Evolutionary conservation across 345 rosid species (phyloP).

Genomic region (Boechera stricta): DNA sequence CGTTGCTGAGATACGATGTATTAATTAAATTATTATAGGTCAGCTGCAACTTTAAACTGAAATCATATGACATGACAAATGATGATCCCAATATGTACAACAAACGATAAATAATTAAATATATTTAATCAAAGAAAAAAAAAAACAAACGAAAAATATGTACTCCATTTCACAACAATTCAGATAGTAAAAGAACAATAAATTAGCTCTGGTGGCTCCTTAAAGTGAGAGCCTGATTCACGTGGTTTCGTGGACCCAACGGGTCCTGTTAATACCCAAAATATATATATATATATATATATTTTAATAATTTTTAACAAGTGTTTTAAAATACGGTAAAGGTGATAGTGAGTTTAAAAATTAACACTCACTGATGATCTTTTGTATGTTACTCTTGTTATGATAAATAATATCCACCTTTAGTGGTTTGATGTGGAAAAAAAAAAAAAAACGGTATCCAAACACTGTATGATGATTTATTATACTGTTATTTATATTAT

Average conservation of each 20-base stretch:
- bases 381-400: no score
- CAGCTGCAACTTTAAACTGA: not conserved
- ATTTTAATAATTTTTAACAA: no score
- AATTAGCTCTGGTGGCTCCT: not conserved
- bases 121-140: not conserved
- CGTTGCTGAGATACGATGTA: not conserved
- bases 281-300: no score
- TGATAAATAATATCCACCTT: no score
- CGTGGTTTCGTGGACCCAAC: not conserved
- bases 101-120: not conserved
- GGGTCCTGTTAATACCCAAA: not conserved
- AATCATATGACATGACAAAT: not conserved
- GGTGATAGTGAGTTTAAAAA: no score
- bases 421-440: no score
- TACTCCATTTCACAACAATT: not conserved
- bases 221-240: not conserved
- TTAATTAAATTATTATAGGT: not conserved
- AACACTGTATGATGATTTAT: no score
- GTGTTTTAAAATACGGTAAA: no score
- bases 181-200: not conserved
- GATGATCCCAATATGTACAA: not conserved
- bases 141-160: not conserved
- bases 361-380: no score
- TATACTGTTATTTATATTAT: no score
- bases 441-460: no score